phyloP scores from a whole-genome alignment of 306 rosid genomes.

The Prunus padus region DNA sequence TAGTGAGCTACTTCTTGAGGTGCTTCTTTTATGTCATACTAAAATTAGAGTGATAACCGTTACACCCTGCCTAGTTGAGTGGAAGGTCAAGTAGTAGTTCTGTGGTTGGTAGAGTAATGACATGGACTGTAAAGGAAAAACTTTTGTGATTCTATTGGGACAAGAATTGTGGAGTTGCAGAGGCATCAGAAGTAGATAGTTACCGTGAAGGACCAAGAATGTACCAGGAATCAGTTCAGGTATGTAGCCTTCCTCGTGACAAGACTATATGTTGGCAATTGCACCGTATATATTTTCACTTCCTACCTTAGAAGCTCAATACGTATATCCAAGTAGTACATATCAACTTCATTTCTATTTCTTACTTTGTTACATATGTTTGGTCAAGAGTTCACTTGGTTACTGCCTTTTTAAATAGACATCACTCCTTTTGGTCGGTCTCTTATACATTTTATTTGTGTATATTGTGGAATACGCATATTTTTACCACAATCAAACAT shows the following conservation, averaged over 20 bases:
- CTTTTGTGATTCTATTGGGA: slow-evolving; percentile 28
- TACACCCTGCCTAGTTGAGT: slow-evolving; percentile 34
- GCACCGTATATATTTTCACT: background rate
- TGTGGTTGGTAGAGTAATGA: slow-evolving; percentile 39
- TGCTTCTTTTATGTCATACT: slow-evolving; percentile 37
- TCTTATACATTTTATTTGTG: background rate
- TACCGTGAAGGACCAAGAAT: slow-evolving; percentile 31
- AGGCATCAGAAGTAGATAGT: slow-evolving; percentile 36
- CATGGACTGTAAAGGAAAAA: slow-evolving; percentile 23
- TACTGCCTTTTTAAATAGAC: background rate
- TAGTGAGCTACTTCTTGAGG: slow-evolving; percentile 39
- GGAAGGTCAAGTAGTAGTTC: slow-evolving; percentile 34
- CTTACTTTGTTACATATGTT: background rate
- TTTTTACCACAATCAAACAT: background rate
- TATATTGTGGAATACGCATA: background rate
- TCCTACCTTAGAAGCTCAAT: background rate
- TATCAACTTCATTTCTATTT: background rate
- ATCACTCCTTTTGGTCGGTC: background rate
- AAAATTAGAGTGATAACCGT: slow-evolving; percentile 25
- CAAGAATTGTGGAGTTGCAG: slow-evolving; percentile 39
- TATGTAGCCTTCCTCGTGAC: slow-evolving; percentile 29
- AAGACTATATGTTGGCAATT: slow-evolving; percentile 19
- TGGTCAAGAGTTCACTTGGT: slow-evolving; percentile 4
- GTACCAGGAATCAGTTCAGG: slow-evolving; percentile 44
- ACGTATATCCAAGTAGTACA: background rate